Base-by-base conservation (phyloP, 371 early-diverging fungal genomes). In the Rhizopus sp. region DNA sequence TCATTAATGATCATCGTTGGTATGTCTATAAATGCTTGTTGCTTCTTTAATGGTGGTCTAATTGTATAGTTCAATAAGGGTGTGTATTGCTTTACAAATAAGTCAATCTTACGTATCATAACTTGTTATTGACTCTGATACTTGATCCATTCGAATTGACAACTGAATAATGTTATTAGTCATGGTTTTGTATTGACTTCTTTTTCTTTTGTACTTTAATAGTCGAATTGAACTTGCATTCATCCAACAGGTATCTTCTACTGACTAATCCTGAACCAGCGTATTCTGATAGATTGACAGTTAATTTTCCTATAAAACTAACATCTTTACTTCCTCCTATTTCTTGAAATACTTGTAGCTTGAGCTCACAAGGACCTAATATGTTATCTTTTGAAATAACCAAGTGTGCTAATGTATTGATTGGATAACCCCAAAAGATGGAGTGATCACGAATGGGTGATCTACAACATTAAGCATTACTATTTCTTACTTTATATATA, bases 311-410 rank as follows among this genome's bases (percentile, higher is more conserved):
- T 31, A 88, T 72, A 7, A 66, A 72, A 34, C 72, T 75, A 3
- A 80, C 59, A 41, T 69, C 77, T 50, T 76, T 72, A 16, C 77
- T 83, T 16, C 84, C 84, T 48, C 80, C 82, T 45, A 81, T 63
- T 59, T 84, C 84, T 59, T 87, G 87, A 54, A 74, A 80, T 15
- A 87, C 66, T 44, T 69, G 75, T 15, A 86, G 60, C n/a, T 72
- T 56, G 10, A 87, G 63, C 41, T 87, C 87, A 56, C 81, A 83
- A n/a, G 86, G 78, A 16, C 64, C 69, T 16, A 88, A 62, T 16
- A 77, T 54, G 37, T 78, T 81, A 47, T 86, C 83, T 39, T 81
- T 82, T 8, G 78, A 83, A 23, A 85, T 72, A 38, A 78, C 63
- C 45, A 87, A 55, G 29, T 78, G 71, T 35, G 64, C 67, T 42